Base-by-base conservation (phyloP, 169 alveolate genomes). In the Plasmodium falciparum region DNA sequence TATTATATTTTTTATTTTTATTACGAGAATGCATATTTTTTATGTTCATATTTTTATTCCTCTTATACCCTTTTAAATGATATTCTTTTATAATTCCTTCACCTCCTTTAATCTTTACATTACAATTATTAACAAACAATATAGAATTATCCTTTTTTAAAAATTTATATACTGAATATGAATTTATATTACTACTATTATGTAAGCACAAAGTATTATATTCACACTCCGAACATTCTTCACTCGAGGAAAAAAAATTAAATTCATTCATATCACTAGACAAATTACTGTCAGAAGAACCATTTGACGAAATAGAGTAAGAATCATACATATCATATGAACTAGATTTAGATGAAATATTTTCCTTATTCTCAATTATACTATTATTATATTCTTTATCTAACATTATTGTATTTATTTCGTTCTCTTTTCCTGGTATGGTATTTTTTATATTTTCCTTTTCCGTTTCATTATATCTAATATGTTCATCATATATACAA, bases 151-250 rank as follows among this genome's bases (percentile, higher is more conserved):
- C 83, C n/a, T 43, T 12, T 72, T 83, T 83, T 63, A 83, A 49
- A 72, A 83, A 83, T 20, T 73, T 43, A 43, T 83, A 83, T 11
- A 47, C 73, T 17, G 91, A 56, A 45, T 54, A 33, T 20, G 56
- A 83, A 43, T 67, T 49, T 6, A 83, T 69, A 39, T 49, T 43
- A 72, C 29, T 83, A 26, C 83, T 83, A 13, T 72, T 33, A 47
- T 69, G 73, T 29, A 69, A 67, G 22, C 59, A 69, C 15, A 69
- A 39, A 26, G 52, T 12, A 39, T 73, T 15, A 29, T 83, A 24
- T 45, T 67, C 91, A 72, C 83, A 69, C 20, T 69, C 56, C 1
- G 91, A 70, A 22, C 91, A 83, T 15, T 83, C 89, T 26, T 66
- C 78, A 26, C 15, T 13, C 6, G 69, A 56, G 0, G 47, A 39